Evolutionary conservation across 257 asterid species (phyloP), one percentile per base, ranked within the genome.

Genomic region (Fraxinus anomala): DNA sequence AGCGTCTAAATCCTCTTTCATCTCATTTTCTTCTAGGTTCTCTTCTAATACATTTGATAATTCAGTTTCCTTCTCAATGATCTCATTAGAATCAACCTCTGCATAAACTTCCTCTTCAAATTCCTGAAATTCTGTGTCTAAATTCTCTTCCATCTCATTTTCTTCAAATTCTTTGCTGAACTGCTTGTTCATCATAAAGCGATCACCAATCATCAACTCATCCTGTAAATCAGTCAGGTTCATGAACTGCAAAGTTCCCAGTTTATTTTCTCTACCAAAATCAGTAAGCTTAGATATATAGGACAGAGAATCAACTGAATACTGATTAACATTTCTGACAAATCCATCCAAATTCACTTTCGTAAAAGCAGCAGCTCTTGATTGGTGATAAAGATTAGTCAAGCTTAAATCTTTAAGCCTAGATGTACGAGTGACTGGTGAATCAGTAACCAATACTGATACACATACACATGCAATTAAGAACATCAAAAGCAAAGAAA

Each of bases 221-320:
- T 71, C 77, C 77, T 80, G 86, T 39, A 83, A 73, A 72, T 83
- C 82, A 81, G 92, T 80, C 68, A 90, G 83, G 88, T 93, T 92
- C 78, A 80, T 56, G 77, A 83, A 95, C 72, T 88, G 85, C 73
- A 87, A 11, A 14, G 84, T 80, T 9, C 84, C 82, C 63, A 44
- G 69, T 23, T 65, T 74, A 75, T 82, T 88, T 14, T 79, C 86
- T 74, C 80, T 70, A 1, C 87, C 73, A 23, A 76, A 76, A 79
- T 78, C 82, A 11, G 67, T 70, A 54, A 88, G 80, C 80, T 84
- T 71, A 56, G 87, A 84, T 4, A 90, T 72, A 63, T 76, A 73
- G 31, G 90, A 78, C 2, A 82, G 21, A 16, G 87, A 86, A 26
- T 81, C 66, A n/a, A 63, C 82, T 21, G 86, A 81, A 10, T 85